These are phyloP conservation scores for Hymenoscyphus repandus DNA, from an alignment of 2,329 filamentous ascomycete species.

Conservation along the genomic window DNA sequence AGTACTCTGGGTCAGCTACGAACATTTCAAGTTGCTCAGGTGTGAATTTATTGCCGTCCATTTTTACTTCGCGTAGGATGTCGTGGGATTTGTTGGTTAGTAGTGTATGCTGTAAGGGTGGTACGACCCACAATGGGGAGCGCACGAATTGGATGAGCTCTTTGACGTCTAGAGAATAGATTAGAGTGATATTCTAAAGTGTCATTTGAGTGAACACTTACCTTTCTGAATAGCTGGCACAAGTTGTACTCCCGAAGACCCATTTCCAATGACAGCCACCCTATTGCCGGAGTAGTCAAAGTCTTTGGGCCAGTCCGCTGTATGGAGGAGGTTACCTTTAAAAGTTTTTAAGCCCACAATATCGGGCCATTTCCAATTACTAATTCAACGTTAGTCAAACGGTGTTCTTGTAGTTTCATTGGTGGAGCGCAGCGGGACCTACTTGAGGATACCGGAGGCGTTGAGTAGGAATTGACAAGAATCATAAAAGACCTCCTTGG, in stretches of 20 bases:
- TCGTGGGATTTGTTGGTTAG: constrained; percentile 34
- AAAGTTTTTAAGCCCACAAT: constrained; percentile 46
- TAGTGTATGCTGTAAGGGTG: constrained; percentile 35
- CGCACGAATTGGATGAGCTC: constrained; percentile 40
- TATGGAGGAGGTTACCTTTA: constrained; percentile 50
- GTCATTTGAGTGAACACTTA: constrained; percentile 4
- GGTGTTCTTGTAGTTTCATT: background rate
- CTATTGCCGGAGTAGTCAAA: constrained; percentile 42
- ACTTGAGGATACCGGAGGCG: constrained; percentile 36
- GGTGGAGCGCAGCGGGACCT: background rate
- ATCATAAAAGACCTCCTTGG: constrained; percentile 38
- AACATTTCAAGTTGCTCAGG: constrained; percentile 44
- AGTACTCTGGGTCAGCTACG: constrained; percentile 40
- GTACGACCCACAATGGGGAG: constrained; percentile 40
- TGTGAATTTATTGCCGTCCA: constrained; percentile 39
- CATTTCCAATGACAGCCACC: constrained; percentile 46
- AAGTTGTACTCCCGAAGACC: constrained; percentile 48
- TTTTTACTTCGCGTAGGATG: constrained; percentile 36
- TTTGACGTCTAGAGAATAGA: constrained; percentile 31
- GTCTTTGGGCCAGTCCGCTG: constrained; percentile 53
- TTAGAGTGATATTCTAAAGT: too few species aligned
- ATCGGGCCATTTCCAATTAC: constrained; percentile 55
- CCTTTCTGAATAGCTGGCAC: constrained; percentile 38
- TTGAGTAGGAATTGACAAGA: constrained; percentile 45
- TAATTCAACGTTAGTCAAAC: background rate